Percentiles rank a stretch among this genome's conserved stretches.
These are phyloP conservation scores for Diutina pseudorugosa DNA, from an alignment of 1,139 yeast species.

Conservation along the genomic window DNA sequence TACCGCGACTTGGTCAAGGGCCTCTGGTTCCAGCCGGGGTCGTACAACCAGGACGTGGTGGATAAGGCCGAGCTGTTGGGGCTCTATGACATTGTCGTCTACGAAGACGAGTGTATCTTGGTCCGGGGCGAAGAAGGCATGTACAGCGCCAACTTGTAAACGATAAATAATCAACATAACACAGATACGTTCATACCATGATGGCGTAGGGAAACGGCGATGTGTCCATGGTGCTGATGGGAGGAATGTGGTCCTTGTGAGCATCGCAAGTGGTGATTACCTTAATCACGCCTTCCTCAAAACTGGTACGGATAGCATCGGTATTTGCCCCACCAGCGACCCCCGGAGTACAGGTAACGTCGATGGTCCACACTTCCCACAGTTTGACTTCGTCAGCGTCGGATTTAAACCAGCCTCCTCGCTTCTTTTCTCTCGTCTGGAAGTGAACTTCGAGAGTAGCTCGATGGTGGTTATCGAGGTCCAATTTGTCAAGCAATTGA, in stretches of 20 bases:
- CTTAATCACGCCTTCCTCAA: constrained; percentile 30
- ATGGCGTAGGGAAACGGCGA: constrained; percentile 55
- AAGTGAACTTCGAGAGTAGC: constrained; percentile 15
- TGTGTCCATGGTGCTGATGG: constrained; percentile 53
- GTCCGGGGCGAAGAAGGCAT: constrained; percentile 56
- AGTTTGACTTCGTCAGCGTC: constrained; percentile 14
- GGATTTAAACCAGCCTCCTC: constrained; percentile 32
- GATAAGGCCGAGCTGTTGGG: constrained; percentile 26
- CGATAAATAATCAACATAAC: too few relatives aligned
- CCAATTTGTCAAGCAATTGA: constrained; percentile 17
- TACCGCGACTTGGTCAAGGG: constrained; percentile 33
- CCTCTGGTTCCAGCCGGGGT: constrained; percentile 80
- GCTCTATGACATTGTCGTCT: constrained; percentile 33
- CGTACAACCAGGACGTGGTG: constrained; percentile 46
- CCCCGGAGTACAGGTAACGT: constrained; percentile 23
- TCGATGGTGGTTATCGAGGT: constrained; percentile 2
- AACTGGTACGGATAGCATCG: constrained; percentile 17
- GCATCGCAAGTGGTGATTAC: constrained; percentile 41
- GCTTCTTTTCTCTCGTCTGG: constrained; percentile 22
- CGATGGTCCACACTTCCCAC: constrained; percentile 35
- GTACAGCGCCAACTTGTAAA: constrained; percentile 9
- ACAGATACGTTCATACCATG: constrained; percentile 13
- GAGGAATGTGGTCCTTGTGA: constrained; percentile 60
- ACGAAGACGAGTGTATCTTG: constrained; percentile 57
- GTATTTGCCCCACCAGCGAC: constrained; percentile 2